Evolutionary conservation across 441 rosid species (phyloP).

Genomic region (Erodium trifolium): DNA sequence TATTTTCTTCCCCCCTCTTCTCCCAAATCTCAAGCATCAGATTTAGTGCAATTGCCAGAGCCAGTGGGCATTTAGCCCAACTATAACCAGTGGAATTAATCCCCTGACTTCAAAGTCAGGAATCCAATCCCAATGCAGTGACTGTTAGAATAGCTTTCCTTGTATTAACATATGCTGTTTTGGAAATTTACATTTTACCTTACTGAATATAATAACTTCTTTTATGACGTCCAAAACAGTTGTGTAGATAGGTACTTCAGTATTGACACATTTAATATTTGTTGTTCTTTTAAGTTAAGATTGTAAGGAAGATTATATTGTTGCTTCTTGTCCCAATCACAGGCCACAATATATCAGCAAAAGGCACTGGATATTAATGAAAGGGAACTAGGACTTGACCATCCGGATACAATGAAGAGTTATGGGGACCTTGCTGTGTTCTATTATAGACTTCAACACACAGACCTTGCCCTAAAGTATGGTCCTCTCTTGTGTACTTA

Average conservation of each 20-base stretch:
- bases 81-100: neutral
- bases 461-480: slow-evolving; percentile 74
- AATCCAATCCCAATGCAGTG: too few relatives aligned
- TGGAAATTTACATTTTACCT: neutral
- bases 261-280: neutral
- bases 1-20: neutral
- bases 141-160: neutral
- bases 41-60: neutral
- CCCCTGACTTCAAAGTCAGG: neutral
- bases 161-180: neutral
- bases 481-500: slow-evolving; percentile 19
- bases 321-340: slow-evolving; percentile 27
- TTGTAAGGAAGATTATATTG: slow-evolving; percentile 12
- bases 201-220: too few relatives aligned
- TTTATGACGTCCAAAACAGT: neutral
- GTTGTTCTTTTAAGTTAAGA: neutral
- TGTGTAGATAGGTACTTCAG: neutral
- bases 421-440: slow-evolving; percentile 77
- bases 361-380: slow-evolving; percentile 76
- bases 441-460: slow-evolving; percentile 80
- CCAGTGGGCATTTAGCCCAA: too few relatives aligned
- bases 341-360: slow-evolving; percentile 85
- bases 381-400: slow-evolving; percentile 84
- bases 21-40: neutral
- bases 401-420: slow-evolving; percentile 83